These are phyloP conservation scores for Akanthomyces dipterigenus DNA, from an alignment of 2,329 filamentous ascomycete species.

Conservation along the genomic window DNA sequence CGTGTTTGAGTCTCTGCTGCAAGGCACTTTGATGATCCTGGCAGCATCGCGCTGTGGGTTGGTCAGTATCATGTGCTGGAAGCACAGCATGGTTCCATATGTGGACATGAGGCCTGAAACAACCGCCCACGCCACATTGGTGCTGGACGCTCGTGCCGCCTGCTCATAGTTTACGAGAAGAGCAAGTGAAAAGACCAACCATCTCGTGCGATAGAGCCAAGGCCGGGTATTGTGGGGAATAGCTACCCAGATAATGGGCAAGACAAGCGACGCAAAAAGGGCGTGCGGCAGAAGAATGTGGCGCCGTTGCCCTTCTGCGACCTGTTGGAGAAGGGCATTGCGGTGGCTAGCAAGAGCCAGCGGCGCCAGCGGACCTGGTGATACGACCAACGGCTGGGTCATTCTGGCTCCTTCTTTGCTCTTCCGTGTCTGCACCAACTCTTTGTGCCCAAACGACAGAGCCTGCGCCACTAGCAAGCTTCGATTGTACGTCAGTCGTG, in stretches of 20 bases:
- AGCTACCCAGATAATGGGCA: constrained; percentile 49
- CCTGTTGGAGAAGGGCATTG: constrained; percentile 27
- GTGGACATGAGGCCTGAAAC: constrained; percentile 40
- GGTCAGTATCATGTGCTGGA: constrained; percentile 46
- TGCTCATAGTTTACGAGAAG: constrained; percentile 38
- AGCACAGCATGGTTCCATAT: constrained; percentile 45
- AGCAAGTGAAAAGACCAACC: constrained; percentile 40
- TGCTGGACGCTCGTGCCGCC: constrained; percentile 37
- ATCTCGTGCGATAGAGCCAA: constrained; percentile 43
- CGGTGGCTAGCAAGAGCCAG: constrained; percentile 27
- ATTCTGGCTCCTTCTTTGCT: not conserved
- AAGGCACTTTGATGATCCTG: constrained; percentile 32
- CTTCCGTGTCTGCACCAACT: not conserved
- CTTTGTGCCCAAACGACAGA: not conserved
- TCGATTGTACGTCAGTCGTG: not conserved
- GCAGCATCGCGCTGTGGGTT: constrained; percentile 51
- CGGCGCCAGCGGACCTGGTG: not conserved
- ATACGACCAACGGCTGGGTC: not conserved
- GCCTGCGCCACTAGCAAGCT: not conserved
- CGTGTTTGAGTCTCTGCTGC: not conserved
- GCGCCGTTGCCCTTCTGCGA: constrained; percentile 32
- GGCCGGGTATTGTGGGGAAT: constrained; percentile 46
- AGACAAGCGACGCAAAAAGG: constrained; percentile 38
- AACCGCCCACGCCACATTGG: constrained; percentile 46
- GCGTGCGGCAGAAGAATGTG: constrained; percentile 49